Evolutionary conservation across 345 rosid species (phyloP), one percentile per base, ranked within the genome.

Genomic region (Cardamine occulta): DNA sequence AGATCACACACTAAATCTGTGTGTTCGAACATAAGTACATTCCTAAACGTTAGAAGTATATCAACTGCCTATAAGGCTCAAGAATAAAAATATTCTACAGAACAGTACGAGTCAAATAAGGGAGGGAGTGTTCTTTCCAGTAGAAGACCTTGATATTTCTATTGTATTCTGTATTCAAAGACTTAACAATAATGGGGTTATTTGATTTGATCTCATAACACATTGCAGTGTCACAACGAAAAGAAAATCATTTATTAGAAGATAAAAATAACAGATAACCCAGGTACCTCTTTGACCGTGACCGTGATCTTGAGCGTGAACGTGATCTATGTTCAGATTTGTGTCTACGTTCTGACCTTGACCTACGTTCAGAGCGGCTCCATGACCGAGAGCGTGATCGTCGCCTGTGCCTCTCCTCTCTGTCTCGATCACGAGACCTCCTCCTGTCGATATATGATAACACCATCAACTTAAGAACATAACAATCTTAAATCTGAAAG

Each of bases 251-350:
- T 6, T 52, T 21, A 13, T 24, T 13, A 15, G 35, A 31, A 39
- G 23, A 31, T 23, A n/a, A 12, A 44, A 63, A 42, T 19, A 40
- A 18, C 14, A 66, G 39, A 74, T 52, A 52, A 61, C 5, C 13
- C 12, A 51, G 7, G 53, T 87, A 96, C 99, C 99, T 93, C 91
- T 93, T 93, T 2, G 99, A 95, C 31, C 85, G 89, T 10, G 96
- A 91, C 2, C 94, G 91, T 9, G 97, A 88, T 0, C 91, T 85
- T 14, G 68, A 63, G 37, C 54, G 54, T 54, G 86, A 83, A 15
- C 80, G 77, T 61, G 86, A 80, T 60, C 80, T 80, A 44, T 66
- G 80, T 60, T 75, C 70, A 75, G 83, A 95, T 72, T 37, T 77
- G 6, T 58, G 73, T 67, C 74, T 75, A 44, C 53, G 83, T 76